These are phyloP conservation scores for Suhomyces pyralidae DNA, from an alignment of 805 yeast genomes.

Conservation along the genomic window DNA sequence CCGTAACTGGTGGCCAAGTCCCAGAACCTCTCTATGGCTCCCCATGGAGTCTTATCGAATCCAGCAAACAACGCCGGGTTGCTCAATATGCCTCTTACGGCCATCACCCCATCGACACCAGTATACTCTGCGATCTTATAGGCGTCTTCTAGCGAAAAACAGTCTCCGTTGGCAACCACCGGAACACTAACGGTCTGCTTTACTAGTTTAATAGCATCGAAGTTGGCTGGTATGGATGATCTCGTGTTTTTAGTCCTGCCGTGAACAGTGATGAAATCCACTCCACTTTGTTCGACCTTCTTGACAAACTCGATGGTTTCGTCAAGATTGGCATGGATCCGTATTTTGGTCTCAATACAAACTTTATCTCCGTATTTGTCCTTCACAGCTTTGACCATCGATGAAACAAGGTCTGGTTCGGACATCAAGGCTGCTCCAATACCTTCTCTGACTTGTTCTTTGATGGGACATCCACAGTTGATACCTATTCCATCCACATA, in stretches of 20 bases:
- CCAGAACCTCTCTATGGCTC: conserved; percentile 81
- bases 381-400: conserved; percentile 83
- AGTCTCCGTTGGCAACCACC: conserved; percentile 98
- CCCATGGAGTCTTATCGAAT: conserved; percentile 76
- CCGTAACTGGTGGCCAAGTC: conserved; percentile 77
- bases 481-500: conserved; percentile 91
- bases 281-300: conserved; percentile 80
- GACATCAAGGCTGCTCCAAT: conserved; percentile 95
- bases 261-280: conserved; percentile 90
- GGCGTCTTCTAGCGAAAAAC: conserved; percentile 68
- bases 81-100: conserved; percentile 80
- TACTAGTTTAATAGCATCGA: conserved; percentile 73
- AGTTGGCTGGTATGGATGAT: conserved; percentile 77
- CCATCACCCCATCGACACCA: conserved; percentile 90
- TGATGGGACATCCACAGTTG: conserved; percentile 97
- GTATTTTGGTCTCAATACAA: conserved; percentile 86
- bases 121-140: conserved; percentile 58
- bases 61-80: conserved; percentile 92
- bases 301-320: conserved; percentile 74
- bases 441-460: conserved; percentile 92
- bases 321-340: conserved; percentile 74
- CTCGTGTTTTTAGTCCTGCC: conserved; percentile 86
- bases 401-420: conserved; percentile 73
- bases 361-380: conserved; percentile 64
- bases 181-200: conserved; percentile 61